Evolutionary conservation across 139 green algal genomes (phyloP).

Genomic region (Tetratostichococcus sp.): DNA sequence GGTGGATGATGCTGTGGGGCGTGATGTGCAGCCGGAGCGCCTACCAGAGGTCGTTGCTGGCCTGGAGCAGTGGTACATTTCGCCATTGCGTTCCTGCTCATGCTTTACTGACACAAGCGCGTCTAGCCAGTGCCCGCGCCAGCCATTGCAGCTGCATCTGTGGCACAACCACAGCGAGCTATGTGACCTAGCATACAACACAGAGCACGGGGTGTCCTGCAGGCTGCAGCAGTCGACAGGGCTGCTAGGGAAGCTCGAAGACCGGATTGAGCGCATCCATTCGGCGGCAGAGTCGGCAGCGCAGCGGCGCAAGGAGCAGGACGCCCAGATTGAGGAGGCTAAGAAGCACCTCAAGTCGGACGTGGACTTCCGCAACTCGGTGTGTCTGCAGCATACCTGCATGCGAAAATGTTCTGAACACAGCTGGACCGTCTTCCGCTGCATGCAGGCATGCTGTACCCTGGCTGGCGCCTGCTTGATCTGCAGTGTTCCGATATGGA

Average conservation of each 20-base stretch:
- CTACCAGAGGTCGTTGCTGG: conserved; percentile 33
- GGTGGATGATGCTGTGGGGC: conserved; percentile 46
- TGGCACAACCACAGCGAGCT: too few species aligned
- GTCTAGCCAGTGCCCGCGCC: too few species aligned
- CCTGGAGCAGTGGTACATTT: conserved; percentile 53
- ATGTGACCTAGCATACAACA: too few species aligned
- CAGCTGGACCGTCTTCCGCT: too few species aligned
- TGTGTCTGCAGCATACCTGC: background rate
- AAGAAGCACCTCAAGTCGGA: conserved; percentile 37
- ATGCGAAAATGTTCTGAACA: too few species aligned
- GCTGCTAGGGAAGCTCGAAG: conserved; percentile 9
- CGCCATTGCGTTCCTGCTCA: too few species aligned
- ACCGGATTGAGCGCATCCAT: background rate
- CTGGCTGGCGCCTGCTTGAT: too few species aligned
- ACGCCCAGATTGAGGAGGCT: conserved; percentile 30
- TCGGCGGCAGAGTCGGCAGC: conserved; percentile 11
- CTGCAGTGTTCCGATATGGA: too few species aligned
- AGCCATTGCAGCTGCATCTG: too few species aligned
- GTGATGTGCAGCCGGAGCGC: conserved; percentile 55
- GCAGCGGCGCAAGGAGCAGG: conserved; percentile 17
- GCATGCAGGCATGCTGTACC: too few species aligned
- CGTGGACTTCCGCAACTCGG: conserved; percentile 14
- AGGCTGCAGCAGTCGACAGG: conserved; percentile 23
- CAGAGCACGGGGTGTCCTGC: background rate
- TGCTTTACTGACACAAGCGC: too few species aligned